A percentile compares a stretch with the other conserved stretches of the same genome.
Conservation (phyloP, 345 rosid species). For the Streptanthus diversifolius region DNA sequence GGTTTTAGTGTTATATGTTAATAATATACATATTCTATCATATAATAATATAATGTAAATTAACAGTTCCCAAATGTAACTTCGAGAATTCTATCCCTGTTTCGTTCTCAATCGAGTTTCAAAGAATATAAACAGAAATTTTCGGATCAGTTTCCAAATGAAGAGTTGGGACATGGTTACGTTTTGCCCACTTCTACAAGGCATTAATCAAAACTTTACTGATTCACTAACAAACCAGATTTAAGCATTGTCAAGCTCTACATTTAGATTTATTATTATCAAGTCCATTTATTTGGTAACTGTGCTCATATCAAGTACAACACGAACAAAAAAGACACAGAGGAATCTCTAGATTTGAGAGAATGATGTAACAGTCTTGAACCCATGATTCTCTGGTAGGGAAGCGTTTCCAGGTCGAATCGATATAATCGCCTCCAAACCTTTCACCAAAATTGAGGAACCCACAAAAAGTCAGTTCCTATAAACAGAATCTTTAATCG, state of each 20-base stretch:
- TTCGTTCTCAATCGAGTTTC: too few relatives aligned
- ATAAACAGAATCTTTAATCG: neutral
- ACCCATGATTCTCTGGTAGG: slow-evolving; percentile 60
- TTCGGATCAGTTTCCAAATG: neutral
- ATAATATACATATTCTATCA: too few relatives aligned
- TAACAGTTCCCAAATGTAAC: neutral
- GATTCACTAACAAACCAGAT: neutral
- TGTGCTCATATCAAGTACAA: slow-evolving; percentile 13
- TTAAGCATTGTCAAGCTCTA: slow-evolving; percentile 4
- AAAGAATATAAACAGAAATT: too few relatives aligned
- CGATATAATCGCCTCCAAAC: slow-evolving; percentile 57
- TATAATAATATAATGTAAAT: too few relatives aligned
- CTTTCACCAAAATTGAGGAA: slow-evolving; percentile 28
- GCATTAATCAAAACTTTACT: slow-evolving; percentile 3
- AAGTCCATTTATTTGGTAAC: slow-evolving; percentile 7
- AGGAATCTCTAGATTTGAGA: slow-evolving; percentile 44
- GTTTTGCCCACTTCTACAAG: neutral
- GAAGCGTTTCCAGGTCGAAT: slow-evolving; percentile 69
- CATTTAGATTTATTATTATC: slow-evolving; percentile 11
- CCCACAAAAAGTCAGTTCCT: neutral
- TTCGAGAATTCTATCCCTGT: too few relatives aligned
- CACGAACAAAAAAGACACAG: neutral
- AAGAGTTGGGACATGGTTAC: neutral
- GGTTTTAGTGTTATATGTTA: too few relatives aligned
- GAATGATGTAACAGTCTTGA: slow-evolving; percentile 61